A percentile compares a stretch with the other conserved stretches of the same genome.
phyloP scores from a whole-genome alignment of 805 yeast species.

The Aciculoconidium aculeatum region DNA sequence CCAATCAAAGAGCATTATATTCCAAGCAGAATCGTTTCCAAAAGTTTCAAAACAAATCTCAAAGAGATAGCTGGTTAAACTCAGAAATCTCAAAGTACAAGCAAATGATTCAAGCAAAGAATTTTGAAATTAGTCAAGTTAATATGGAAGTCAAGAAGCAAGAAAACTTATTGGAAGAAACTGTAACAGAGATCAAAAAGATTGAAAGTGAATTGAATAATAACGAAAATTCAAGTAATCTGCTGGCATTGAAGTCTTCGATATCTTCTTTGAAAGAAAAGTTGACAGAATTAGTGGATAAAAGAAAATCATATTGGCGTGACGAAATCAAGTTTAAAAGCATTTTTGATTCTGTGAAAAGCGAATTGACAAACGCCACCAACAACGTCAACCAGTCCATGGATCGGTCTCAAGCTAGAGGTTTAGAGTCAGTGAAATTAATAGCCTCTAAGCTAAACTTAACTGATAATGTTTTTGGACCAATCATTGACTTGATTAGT shows the following conservation, averaged over 20 bases:
- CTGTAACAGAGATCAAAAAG: constrained; percentile 6
- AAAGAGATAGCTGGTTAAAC: constrained; percentile 65
- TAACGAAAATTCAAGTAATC: constrained; percentile 7
- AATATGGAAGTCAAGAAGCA: constrained; percentile 13
- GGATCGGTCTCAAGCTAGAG: constrained; percentile 65
- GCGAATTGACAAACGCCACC: constrained; percentile 52
- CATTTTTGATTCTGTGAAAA: constrained; percentile 47
- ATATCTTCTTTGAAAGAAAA: constrained; percentile 37
- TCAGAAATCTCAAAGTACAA: constrained; percentile 40
- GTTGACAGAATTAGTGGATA: constrained; percentile 48
- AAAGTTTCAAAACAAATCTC: constrained; percentile 47
- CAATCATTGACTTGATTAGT: constrained; percentile 75
- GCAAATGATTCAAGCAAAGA: constrained; percentile 21
- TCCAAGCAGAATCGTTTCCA: constrained; percentile 67
- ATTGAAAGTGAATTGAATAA: constrained; percentile 21
- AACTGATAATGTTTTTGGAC: constrained; percentile 65
- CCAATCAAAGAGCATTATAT: constrained; percentile 54
- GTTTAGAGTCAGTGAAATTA: constrained; percentile 62
- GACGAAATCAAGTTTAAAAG: constrained; percentile 62
- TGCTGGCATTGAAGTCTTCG: constrained; percentile 19
- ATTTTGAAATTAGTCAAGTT: constrained; percentile 18
- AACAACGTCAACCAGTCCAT: constrained; percentile 64
- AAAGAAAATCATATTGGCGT: constrained; percentile 73
- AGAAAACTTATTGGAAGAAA: constrained; percentile 10
- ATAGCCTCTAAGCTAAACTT: constrained; percentile 57